These are phyloP conservation scores for Ustilago trichophora DNA, from an alignment of 1,284 basidiomycete genomes.

Conservation along the genomic window DNA sequence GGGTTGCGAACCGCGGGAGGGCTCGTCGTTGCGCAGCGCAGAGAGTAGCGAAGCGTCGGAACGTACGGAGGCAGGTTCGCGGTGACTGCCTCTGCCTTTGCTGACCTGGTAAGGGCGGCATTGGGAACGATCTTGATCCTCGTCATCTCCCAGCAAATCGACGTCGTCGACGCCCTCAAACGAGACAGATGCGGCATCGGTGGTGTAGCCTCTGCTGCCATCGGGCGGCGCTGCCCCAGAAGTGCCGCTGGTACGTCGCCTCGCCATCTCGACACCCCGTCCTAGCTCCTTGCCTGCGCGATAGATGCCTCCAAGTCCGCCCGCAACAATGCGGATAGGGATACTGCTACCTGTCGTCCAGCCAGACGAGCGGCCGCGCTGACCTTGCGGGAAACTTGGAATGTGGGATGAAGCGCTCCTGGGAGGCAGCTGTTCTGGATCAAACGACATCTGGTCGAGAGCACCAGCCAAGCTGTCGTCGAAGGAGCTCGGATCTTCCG, in stretches of 20 bases:
- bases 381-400: slow-evolving; percentile 46
- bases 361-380: slow-evolving; percentile 28
- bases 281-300: slow-evolving; percentile 44
- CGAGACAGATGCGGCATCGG: slow-evolving; percentile 22
- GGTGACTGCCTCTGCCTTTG: neutral
- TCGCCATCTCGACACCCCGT: slow-evolving; percentile 41
- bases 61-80: slow-evolving; percentile 10
- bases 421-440: slow-evolving; percentile 8
- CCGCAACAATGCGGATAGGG: slow-evolving; percentile 45
- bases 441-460: slow-evolving; percentile 30
- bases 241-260: slow-evolving; percentile 26
- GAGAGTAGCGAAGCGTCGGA: slow-evolving; percentile 28
- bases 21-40: slow-evolving; percentile 19
- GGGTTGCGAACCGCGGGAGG: slow-evolving; percentile 20
- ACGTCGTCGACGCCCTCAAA: slow-evolving; percentile 34
- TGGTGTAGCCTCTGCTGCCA: neutral
- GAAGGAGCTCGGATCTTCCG: slow-evolving; percentile 14
- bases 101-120: neutral
- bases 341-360: slow-evolving; percentile 43
- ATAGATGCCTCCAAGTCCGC: slow-evolving; percentile 42
- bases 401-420: slow-evolving; percentile 33
- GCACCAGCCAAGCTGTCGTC: slow-evolving; percentile 35
- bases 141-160: slow-evolving; percentile 34
- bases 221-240: slow-evolving; percentile 1
- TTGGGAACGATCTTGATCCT: neutral